Evolutionary conservation across 2,329 filamentous ascomycete genomes (phyloP).

Genomic region (Diplodia sapinea): DNA sequence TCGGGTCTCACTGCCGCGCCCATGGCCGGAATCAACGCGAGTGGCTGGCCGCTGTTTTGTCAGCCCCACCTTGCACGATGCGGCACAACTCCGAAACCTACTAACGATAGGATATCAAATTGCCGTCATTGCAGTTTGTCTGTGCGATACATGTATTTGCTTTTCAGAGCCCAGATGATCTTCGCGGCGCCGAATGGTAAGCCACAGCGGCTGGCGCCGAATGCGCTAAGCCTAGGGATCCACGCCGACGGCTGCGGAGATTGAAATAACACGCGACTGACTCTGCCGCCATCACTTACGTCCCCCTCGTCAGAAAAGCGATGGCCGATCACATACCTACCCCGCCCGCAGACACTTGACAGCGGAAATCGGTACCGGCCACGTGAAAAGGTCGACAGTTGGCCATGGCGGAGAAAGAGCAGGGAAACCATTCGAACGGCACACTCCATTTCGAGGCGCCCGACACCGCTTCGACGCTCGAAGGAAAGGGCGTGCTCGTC

Average conservation of each 20-base stretch:
- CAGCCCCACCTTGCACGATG: not conserved
- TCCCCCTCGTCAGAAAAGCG: slow-evolving; percentile 1
- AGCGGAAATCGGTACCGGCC: not conserved
- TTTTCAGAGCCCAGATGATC: not conserved
- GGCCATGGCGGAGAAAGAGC: not conserved
- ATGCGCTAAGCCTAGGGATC: not conserved
- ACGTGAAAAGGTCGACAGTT: not conserved
- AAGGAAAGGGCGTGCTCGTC: slow-evolving; percentile 38
- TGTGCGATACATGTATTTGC: not conserved
- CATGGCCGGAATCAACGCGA: slow-evolving; percentile 4
- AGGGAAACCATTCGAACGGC: no score
- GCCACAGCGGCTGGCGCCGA: slow-evolving; percentile 14
- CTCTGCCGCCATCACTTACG: no score
- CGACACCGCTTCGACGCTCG: slow-evolving; percentile 29
- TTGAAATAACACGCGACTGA: slow-evolving; percentile 7
- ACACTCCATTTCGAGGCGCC: not conserved
- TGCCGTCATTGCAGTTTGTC: not conserved
- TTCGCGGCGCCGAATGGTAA: not conserved
- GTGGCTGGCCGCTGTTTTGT: not conserved
- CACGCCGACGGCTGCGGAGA: not conserved
- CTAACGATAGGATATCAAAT: not conserved
- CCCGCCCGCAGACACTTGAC: not conserved
- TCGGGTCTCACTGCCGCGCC: not conserved
- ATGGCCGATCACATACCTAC: not conserved
- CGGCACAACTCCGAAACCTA: not conserved